A percentile compares a stretch with the other conserved stretches of the same genome.
Evolutionary conservation across 345 rosid genomes (phyloP).

Genomic region (Eucalyptus victrix): DNA sequence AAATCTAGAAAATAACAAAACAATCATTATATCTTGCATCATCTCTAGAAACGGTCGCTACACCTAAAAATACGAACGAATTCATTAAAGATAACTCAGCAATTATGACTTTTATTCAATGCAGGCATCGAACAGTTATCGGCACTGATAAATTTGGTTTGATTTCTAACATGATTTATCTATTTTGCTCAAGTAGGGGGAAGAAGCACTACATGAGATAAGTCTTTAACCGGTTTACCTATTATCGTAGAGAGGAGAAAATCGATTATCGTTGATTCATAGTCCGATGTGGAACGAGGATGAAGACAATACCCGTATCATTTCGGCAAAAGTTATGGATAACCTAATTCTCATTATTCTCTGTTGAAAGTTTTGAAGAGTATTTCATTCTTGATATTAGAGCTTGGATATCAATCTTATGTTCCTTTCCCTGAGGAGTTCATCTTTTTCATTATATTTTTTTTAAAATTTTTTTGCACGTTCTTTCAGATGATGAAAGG

Average conservation of each 20-base stretch:
- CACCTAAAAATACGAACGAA: too few relatives aligned
- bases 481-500: not conserved
- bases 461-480: not conserved
- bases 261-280: not conserved
- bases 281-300: not conserved
- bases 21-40: too few relatives aligned
- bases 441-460: not conserved
- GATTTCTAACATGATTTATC: not conserved
- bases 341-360: not conserved
- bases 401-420: not conserved
- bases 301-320: not conserved
- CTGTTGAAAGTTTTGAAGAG: not conserved
- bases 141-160: too few relatives aligned
- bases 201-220: not conserved
- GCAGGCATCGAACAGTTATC: too few relatives aligned
- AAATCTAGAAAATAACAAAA: too few relatives aligned
- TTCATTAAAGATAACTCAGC: too few relatives aligned
- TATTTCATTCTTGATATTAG: not conserved
- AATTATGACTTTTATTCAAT: too few relatives aligned
- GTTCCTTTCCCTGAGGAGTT: not conserved
- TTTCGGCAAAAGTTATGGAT: fast-evolving
- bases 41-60: too few relatives aligned
- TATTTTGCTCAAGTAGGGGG: not conserved
- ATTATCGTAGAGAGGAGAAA: not conserved
- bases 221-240: fast-evolving